Conservation (phyloP, 176 grass and related monocot species). For the Oryza punctata region DNA sequence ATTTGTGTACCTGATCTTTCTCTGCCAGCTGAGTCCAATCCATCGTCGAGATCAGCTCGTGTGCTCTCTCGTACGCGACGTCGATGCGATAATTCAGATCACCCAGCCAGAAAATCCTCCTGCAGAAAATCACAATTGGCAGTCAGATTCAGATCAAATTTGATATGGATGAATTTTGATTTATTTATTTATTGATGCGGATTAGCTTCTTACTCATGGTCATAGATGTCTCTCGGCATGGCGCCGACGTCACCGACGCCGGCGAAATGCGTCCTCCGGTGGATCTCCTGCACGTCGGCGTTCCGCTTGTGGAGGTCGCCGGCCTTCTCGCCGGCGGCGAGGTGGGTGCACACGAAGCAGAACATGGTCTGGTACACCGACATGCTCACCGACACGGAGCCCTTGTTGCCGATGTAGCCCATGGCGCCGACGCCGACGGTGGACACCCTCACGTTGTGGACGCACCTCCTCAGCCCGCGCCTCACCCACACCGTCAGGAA, state of each 20-base stretch:
- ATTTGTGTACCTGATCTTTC: slow-evolving; percentile 70
- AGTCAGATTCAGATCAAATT: too few relatives aligned
- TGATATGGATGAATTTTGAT: too few relatives aligned
- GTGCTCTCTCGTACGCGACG: slow-evolving; percentile 62
- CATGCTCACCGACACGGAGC: slow-evolving; percentile 90
- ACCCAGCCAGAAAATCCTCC: slow-evolving; percentile 93
- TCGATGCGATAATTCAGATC: slow-evolving; percentile 95
- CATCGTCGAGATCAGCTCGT: slow-evolving; percentile 51
- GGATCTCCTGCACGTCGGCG: slow-evolving; percentile 90
- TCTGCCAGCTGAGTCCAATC: slow-evolving; percentile 61
- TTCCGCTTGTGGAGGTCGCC: slow-evolving; percentile 67
- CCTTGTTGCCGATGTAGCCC: slow-evolving; percentile 99
- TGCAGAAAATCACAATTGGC: slow-evolving; percentile 19
- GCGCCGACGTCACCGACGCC: slow-evolving; percentile 28
- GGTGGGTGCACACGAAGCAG: slow-evolving; percentile 89
- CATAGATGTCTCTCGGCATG: slow-evolving; percentile 60
- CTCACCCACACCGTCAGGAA: slow-evolving; percentile 86
- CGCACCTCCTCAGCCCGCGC: slow-evolving; percentile 62
- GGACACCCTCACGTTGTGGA: slow-evolving; percentile 88
- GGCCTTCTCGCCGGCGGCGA: slow-evolving; percentile 75
- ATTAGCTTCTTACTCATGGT: slow-evolving; percentile 65
- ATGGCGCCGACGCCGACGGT: slow-evolving; percentile 94
- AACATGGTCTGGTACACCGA: slow-evolving; percentile 94
- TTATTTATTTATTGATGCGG: too few relatives aligned
- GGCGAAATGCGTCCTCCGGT: slow-evolving; percentile 63